These are phyloP conservation scores for Fusarium sp. DNA, from an alignment of 2,329 filamentous ascomycete genomes.

Conservation along the genomic window DNA sequence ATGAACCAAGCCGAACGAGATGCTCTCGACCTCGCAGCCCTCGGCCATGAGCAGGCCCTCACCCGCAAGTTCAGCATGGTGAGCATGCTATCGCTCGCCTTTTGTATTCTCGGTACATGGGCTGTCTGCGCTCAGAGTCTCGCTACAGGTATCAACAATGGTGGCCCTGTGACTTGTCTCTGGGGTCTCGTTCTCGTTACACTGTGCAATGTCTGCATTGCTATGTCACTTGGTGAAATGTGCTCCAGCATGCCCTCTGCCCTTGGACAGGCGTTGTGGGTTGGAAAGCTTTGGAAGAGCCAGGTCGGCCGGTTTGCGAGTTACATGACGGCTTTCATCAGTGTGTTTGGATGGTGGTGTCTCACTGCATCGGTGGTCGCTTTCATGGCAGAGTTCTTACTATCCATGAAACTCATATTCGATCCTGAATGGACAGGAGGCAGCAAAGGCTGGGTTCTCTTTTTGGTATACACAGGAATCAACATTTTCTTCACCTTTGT, in stretches of 20 bases:
- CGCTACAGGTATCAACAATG: conserved; percentile 63
- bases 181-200: conserved; percentile 67
- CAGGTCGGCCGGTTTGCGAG: conserved; percentile 62
- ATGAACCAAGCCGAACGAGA: conserved; percentile 43
- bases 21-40: conserved; percentile 54
- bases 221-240: conserved; percentile 67
- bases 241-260: conserved; percentile 71
- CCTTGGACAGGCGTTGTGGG: conserved; percentile 70
- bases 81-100: conserved; percentile 69
- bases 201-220: conserved; percentile 65
- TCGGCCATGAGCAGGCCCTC: conserved; percentile 57
- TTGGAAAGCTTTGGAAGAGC: conserved; percentile 53
- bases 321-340: conserved; percentile 71
- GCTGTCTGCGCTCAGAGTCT: conserved; percentile 66
- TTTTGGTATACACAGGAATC: conserved; percentile 67
- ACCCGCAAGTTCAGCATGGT: conserved; percentile 63
- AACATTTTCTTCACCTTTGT: conserved; percentile 62
- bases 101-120: conserved; percentile 70
- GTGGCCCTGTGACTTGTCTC: conserved; percentile 65
- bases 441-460: conserved; percentile 63
- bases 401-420: conserved; percentile 67
- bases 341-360: conserved; percentile 71
- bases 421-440: conserved; percentile 61
- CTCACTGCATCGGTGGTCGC: conserved; percentile 67
- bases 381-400: conserved; percentile 69